These are phyloP conservation scores for Arthrobotrys iridis DNA, from an alignment of 2,329 filamentous ascomycete species.

Conservation along the genomic window DNA sequence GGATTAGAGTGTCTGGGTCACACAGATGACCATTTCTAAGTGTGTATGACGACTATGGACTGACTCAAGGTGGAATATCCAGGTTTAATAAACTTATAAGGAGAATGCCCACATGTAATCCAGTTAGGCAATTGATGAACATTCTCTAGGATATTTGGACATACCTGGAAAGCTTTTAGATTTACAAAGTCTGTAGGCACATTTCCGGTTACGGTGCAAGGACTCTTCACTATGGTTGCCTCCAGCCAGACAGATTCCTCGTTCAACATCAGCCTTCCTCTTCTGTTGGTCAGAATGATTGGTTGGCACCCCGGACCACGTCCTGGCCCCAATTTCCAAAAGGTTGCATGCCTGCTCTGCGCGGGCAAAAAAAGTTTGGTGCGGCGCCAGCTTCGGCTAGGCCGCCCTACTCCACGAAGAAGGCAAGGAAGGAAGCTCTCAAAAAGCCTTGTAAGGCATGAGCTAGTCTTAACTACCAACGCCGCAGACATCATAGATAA, in stretches of 20 bases:
- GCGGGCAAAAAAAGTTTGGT: conserved; percentile 49
- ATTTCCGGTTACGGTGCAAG: not conserved
- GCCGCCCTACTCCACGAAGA: conserved; percentile 42
- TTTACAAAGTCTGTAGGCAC: not conserved
- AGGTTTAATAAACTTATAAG: no score
- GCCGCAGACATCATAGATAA: conserved; percentile 50
- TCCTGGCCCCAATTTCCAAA: conserved; percentile 49
- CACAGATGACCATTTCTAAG: not conserved
- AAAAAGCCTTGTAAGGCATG: conserved; percentile 52
- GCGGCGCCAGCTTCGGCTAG: conserved; percentile 48
- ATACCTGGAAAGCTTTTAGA: no score
- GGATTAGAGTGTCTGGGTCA: not conserved
- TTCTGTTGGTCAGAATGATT: conserved; percentile 25
- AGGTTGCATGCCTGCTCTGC: conserved; percentile 41
- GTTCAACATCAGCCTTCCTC: conserved; percentile 10
- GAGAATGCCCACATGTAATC: not conserved
- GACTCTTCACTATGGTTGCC: conserved; percentile 6
- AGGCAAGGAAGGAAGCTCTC: conserved; percentile 27
- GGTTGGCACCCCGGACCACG: conserved; percentile 22
- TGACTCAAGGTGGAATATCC: no score
- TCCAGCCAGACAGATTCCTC: not conserved
- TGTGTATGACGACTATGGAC: not conserved
- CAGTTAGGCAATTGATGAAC: not conserved
- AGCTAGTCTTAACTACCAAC: conserved; percentile 34
- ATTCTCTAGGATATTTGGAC: not conserved